phyloP scores from a whole-genome alignment of 139 green algal species.

The Astrephomene gubernaculifera region DNA sequence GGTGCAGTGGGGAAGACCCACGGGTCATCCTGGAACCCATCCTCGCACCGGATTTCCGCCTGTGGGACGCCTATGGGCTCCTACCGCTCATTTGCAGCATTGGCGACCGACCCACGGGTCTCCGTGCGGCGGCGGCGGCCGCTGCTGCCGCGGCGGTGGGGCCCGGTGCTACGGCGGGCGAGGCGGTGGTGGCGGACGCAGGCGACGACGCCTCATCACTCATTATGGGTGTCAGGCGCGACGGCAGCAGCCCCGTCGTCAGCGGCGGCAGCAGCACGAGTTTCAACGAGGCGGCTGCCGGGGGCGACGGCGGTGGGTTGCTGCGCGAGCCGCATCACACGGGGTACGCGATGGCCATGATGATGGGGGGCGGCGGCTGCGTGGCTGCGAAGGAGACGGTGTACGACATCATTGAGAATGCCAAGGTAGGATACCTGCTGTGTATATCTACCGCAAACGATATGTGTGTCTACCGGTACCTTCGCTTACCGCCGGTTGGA shows the following conservation, averaged over 20 bases:
- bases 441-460: neutral
- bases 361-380: slow-evolving; percentile 34
- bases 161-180: neutral
- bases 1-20: neutral
- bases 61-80: slow-evolving; percentile 41
- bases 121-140: neutral
- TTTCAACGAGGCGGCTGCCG: no score
- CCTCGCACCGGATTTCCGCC: slow-evolving; percentile 15
- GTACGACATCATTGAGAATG: slow-evolving; percentile 15
- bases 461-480: neutral
- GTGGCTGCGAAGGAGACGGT: slow-evolving; percentile 32
- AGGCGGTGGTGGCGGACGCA: neutral
- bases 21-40: neutral
- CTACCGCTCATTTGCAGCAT: slow-evolving; percentile 28
- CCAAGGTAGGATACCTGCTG: slow-evolving; percentile 31
- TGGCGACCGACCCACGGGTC: neutral
- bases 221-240: no score
- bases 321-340: no score
- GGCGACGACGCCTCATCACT: no score
- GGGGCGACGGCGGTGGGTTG: neutral
- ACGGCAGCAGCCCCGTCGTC: neutral
- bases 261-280: no score
- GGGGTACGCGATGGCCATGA: neutral
- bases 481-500: no score
- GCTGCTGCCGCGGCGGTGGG: neutral